These are phyloP conservation scores for Exophiala oligosperma DNA, from an alignment of 2,329 filamentous ascomycete genomes.

Conservation along the genomic window DNA sequence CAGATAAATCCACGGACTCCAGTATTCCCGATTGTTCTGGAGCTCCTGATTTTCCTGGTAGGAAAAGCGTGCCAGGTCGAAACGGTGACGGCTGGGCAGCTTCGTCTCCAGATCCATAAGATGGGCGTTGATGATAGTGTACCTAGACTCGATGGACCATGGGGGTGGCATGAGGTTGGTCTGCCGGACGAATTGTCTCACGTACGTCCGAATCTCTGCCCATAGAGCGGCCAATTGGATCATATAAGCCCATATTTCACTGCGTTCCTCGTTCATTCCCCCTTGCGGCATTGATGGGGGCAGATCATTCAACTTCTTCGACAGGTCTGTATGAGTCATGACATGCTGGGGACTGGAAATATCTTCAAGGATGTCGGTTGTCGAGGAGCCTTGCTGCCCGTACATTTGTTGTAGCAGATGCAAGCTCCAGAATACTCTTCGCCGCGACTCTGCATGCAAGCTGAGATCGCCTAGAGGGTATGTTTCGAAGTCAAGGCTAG, in stretches of 20 bases:
- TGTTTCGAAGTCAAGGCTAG: constrained; percentile 9
- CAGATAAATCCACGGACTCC: constrained; percentile 36
- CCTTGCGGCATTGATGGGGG: neutral
- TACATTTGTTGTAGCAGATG: constrained; percentile 54
- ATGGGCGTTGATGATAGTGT: constrained; percentile 8
- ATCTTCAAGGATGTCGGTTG: neutral
- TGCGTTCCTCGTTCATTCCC: neutral
- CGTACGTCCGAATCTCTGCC: constrained; percentile 11
- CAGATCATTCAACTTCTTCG: neutral
- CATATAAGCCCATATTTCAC: constrained; percentile 8
- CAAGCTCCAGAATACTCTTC: constrained; percentile 55
- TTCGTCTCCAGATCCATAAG: constrained; percentile 30
- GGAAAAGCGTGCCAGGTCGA: constrained; percentile 25
- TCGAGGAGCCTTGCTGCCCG: constrained; percentile 45
- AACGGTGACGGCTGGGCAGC: constrained; percentile 28
- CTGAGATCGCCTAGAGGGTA: neutral
- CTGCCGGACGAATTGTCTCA: constrained; percentile 5
- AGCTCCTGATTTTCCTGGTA: constrained; percentile 23
- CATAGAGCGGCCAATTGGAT: constrained; percentile 5
- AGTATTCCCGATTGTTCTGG: constrained; percentile 17
- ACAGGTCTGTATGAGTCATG: neutral
- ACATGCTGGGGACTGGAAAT: neutral
- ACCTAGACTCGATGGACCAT: constrained; percentile 26
- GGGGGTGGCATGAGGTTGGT: constrained; percentile 12
- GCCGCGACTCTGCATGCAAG: constrained; percentile 35